Evolutionary conservation across 495 filamentous ascomycete species (phyloP).

Genomic region (Thermothielavioides terrestris): DNA sequence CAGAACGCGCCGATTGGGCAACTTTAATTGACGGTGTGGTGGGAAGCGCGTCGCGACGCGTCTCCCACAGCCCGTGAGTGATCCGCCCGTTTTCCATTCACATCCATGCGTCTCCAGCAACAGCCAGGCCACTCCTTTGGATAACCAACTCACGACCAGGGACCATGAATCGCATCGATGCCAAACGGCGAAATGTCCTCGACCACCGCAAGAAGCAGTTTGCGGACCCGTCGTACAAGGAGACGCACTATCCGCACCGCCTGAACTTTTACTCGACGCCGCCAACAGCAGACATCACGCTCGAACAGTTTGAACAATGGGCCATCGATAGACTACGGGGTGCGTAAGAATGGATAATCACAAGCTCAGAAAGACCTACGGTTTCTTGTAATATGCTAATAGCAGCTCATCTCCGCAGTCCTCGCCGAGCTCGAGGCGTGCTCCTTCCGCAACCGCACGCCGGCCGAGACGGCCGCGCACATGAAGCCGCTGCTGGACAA

Average conservation of each 20-base stretch:
- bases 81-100: not conserved
- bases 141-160: not conserved
- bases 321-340: slow-evolving; percentile 85
- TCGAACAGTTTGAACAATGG: slow-evolving; percentile 99
- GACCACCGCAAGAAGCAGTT: slow-evolving; percentile 85
- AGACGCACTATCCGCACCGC: slow-evolving; percentile 69
- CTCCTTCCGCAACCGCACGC: slow-evolving; percentile 82
- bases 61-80: slow-evolving; percentile 10
- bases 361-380: too few relatives aligned
- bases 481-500: slow-evolving; percentile 77
- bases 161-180: slow-evolving; percentile 70
- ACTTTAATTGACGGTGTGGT: slow-evolving; percentile 6
- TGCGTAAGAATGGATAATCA: slow-evolving; percentile 33
- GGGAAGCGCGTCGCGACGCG: slow-evolving; percentile 22
- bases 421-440: slow-evolving; percentile 93
- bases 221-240: slow-evolving; percentile 58
- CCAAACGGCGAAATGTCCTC: slow-evolving; percentile 65
- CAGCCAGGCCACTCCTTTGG: not conserved
- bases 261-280: slow-evolving; percentile 87
- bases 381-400: too few relatives aligned
- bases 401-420: slow-evolving; percentile 46
- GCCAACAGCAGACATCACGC: slow-evolving; percentile 87
- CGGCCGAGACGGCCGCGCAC: slow-evolving; percentile 65
- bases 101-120: not conserved
- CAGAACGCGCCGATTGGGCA: not conserved